Evolutionary conservation across 2,329 filamentous ascomycete genomes (phyloP), one percentile per base, ranked within the genome.

Genomic region (Colletotrichum cereale): DNA sequence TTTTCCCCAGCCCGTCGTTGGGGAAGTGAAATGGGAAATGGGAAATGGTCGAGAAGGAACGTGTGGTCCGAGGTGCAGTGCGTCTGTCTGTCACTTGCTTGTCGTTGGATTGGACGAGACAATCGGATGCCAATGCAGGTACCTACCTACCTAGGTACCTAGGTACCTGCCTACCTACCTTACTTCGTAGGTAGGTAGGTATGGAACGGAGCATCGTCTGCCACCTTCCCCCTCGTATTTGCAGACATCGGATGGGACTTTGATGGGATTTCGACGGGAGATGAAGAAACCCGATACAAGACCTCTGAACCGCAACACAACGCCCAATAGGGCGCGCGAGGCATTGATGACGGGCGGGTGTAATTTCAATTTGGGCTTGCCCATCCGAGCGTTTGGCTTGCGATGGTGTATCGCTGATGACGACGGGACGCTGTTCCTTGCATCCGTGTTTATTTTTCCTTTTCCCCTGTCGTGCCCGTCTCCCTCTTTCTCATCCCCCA

Each of bases 121-220:
- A 55, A 63, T 40, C 47, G 67, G 57, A 31, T 67, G 68, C 52
- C 64, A 67, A 71, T 68, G 68, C 68, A 71, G 68, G 68, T 71
- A 67, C 67, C 47, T 47, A 21, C 18, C 16, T 42, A 42, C 40
- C 40, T 21, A 42, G 18, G 40, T 42, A 42, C 40, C 40, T 21
- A 42, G 18, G 40, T 42, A 6, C 42, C 21, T 44, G 42, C 18
- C 42, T n/a, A 4, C 21, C 42, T 44, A 21, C 6, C 18, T 6
- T 21, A 34, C 31, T 7, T 21, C 1, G n/a, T n/a, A n/a, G n/a
- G n/a, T n/a, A 44, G 42, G 21, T 44, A 44, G 18, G 44, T 12
- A 47, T n/a, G 44, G 44, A 21, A 44, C 18, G 4, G 40, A 42
- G 18, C 8, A 42, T 7, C 42, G 47, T 16, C 47, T 16, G 47